phyloP scores from a whole-genome alignment of 345 rosid species.

The Pugionium dolabratum region DNA sequence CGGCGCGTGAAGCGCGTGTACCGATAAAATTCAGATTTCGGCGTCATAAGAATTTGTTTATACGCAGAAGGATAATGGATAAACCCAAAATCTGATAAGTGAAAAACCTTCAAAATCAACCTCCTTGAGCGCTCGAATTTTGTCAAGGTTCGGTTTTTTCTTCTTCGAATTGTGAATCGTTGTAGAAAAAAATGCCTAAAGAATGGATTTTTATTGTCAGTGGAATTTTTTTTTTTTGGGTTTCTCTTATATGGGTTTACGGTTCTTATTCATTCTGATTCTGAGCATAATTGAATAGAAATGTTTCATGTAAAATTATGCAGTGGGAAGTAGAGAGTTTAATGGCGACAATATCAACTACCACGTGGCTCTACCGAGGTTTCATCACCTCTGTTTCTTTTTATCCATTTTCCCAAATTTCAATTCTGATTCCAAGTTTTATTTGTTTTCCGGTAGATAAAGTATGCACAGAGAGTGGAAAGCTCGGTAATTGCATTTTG shows the following conservation, averaged over 20 bases:
- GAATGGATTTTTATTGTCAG: background rate
- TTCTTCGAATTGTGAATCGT: too few relatives aligned
- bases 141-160: too few relatives aligned
- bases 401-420: background rate
- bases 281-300: background rate
- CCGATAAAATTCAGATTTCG: background rate
- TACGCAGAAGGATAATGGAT: slow-evolving; percentile 32
- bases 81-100: slow-evolving; percentile 20
- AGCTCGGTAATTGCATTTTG: slow-evolving; percentile 37
- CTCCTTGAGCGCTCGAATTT: background rate
- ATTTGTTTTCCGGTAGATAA: slow-evolving; percentile 36
- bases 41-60: background rate
- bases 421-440: background rate
- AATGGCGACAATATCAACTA: slow-evolving; percentile 59
- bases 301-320: slow-evolving; percentile 9
- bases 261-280: slow-evolving; percentile 10
- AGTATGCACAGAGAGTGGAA: slow-evolving; percentile 38
- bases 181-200: background rate
- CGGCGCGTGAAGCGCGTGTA: slow-evolving; percentile 30
- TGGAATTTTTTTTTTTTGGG: background rate
- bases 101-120: background rate
- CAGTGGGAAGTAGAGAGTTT: slow-evolving; percentile 27
- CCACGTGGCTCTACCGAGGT: slow-evolving; percentile 55
- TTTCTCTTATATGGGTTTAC: slow-evolving; percentile 1
- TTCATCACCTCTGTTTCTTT: slow-evolving; percentile 17